A percentile compares a stretch with the other conserved stretches of the same genome.
Evolutionary conservation across 805 yeast genomes (phyloP).

Genomic region (Pichia insulana): DNA sequence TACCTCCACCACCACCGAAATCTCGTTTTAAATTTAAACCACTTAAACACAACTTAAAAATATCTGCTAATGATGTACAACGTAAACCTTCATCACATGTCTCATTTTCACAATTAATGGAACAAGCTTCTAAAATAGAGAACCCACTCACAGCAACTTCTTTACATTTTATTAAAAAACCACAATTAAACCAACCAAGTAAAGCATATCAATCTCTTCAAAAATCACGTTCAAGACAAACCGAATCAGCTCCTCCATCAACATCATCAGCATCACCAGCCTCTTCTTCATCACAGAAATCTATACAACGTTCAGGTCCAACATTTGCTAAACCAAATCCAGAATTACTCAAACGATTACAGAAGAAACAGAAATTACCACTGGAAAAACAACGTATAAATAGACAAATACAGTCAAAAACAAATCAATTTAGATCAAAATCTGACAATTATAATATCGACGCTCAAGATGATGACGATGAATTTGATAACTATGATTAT

Average conservation of each 20-base stretch:
- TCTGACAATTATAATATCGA: slow-evolving; percentile 24
- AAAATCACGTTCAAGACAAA: slow-evolving; percentile 4
- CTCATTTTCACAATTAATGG: slow-evolving; percentile 61
- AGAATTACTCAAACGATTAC: slow-evolving; percentile 39
- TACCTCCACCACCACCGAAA: slow-evolving; percentile 3
- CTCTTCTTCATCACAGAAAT: neutral
- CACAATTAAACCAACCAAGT: slow-evolving; percentile 5
- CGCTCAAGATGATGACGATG: slow-evolving; percentile 29
- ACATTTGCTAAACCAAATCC: slow-evolving; percentile 49
- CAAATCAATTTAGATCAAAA: neutral
- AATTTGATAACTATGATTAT: slow-evolving; percentile 14
- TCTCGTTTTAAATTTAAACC: slow-evolving; percentile 6
- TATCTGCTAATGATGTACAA: neutral
- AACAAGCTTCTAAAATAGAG: slow-evolving; percentile 56
- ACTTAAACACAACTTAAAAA: neutral
- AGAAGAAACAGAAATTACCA: slow-evolving; percentile 19
- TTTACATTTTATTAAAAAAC: slow-evolving; percentile 7
- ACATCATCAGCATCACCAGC: neutral
- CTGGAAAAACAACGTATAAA: neutral
- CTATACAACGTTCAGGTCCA: slow-evolving; percentile 1
- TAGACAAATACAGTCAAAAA: neutral
- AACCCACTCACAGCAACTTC: slow-evolving; percentile 33
- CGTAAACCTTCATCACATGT: slow-evolving; percentile 19
- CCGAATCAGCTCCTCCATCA: neutral
- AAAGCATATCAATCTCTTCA: slow-evolving; percentile 12